phyloP scores from a whole-genome alignment of 1,139 yeast species.

The Ogataea hybrid region DNA sequence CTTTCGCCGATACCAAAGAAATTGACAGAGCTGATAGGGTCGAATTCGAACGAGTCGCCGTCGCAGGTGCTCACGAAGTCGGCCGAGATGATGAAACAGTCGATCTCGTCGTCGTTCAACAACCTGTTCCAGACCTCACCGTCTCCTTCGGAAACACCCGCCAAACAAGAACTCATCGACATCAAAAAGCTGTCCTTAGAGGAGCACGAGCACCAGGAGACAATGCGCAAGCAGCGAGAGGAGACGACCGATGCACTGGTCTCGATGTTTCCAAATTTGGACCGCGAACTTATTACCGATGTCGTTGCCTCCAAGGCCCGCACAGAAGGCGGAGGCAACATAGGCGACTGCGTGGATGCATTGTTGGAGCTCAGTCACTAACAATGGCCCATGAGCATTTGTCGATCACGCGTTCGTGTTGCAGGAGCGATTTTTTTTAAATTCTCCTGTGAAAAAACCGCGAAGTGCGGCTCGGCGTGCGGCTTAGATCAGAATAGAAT shows the following conservation, averaged over 20 bases:
- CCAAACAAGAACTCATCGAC: slow-evolving; percentile 23
- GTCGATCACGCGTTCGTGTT: slow-evolving; percentile 6
- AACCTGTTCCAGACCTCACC: slow-evolving; percentile 42
- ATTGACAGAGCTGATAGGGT: slow-evolving; percentile 22
- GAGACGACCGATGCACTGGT: too few species aligned
- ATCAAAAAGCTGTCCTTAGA: slow-evolving; percentile 31
- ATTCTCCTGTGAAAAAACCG: slow-evolving; percentile 4
- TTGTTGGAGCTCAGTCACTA: slow-evolving; percentile 35
- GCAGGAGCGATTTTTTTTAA: slow-evolving; percentile 1
- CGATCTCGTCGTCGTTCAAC: slow-evolving; percentile 36
- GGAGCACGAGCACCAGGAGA: slow-evolving; percentile 27
- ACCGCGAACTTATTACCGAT: too few species aligned
- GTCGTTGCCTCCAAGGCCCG: too few species aligned
- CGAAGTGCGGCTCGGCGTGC: slow-evolving; percentile 16
- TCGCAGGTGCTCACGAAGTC: slow-evolving; percentile 50
- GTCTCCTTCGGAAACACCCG: slow-evolving; percentile 26
- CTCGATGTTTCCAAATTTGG: too few species aligned
- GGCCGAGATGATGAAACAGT: slow-evolving; percentile 53
- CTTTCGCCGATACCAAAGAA: slow-evolving; percentile 24
- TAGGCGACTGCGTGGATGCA: slow-evolving; percentile 77
- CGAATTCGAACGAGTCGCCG: slow-evolving; percentile 39
- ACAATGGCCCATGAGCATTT: not conserved
- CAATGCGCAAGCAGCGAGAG: too few species aligned
- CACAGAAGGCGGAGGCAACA: slow-evolving; percentile 43
- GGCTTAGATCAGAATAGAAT: slow-evolving; percentile 9